phyloP scores from a whole-genome alignment of 225 moss, liverwort and hornwort species.

The Lunularia cruciata region DNA sequence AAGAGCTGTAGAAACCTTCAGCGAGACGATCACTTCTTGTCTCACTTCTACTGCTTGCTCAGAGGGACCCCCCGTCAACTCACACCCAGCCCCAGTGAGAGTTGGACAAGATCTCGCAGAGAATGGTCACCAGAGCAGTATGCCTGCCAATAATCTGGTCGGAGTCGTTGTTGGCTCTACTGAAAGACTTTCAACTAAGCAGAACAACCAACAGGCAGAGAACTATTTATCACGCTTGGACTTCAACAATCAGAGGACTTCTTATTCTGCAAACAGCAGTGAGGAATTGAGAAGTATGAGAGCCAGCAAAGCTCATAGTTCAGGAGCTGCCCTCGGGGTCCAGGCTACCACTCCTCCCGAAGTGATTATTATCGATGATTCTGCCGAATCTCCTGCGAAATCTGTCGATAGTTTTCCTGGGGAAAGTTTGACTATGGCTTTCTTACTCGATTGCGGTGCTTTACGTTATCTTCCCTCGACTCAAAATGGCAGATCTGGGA shows the following conservation, averaged over 20 bases:
- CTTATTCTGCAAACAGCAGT: neutral
- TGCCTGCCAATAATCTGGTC: neutral
- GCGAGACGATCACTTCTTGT: neutral
- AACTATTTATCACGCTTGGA: conserved; percentile 12
- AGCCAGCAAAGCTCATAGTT: conserved; percentile 8
- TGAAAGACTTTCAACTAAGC: neutral
- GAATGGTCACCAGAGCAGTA: neutral
- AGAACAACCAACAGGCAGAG: neutral
- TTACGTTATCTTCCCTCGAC: conserved; percentile 25
- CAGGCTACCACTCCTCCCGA: conserved; percentile 11
- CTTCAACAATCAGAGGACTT: neutral
- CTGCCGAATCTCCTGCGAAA: conserved; percentile 20
- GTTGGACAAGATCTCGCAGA: neutral
- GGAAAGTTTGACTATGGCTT: conserved; percentile 20
- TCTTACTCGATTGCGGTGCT: conserved; percentile 29
- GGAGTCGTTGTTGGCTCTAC: neutral
- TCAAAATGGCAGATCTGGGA: conserved; percentile 12
- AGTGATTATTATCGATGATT: conserved; percentile 36
- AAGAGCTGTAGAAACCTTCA: neutral
- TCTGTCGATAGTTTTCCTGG: neutral
- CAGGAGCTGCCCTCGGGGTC: neutral
- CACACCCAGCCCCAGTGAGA: neutral
- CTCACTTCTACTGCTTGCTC: neutral
- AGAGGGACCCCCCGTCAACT: neutral
- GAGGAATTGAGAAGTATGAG: conserved; percentile 7